Base-by-base conservation (phyloP, 2,329 filamentous ascomycete genomes). In the Talaromyces sp. region DNA sequence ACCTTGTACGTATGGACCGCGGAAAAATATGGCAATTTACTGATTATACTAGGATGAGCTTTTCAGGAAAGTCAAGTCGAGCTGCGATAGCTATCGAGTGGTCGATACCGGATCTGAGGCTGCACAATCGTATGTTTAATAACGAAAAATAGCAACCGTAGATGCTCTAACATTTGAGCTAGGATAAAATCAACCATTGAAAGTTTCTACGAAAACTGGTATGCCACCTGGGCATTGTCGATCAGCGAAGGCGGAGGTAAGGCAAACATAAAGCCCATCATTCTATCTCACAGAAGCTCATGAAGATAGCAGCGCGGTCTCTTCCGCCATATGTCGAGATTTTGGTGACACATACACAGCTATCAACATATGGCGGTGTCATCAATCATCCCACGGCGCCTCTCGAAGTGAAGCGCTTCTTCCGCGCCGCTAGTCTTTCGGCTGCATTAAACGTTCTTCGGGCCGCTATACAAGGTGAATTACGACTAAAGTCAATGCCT, bases 311-410 rank as follows among this genome's bases (percentile, higher is more conserved):
- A 71, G 64, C 65, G 44, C 60, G 54, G 6, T 64, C 62, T 1
- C 78, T 90, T 0, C 87, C 87, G 0, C 86, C 87, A 0, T 90
- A 90, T 56, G 87, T 90, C 22, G 87, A 90, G 53, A 90, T 90
- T 47, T 77, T 90, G 3, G 85, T 89, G 35, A 87, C 83, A 0
- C 87, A 90, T 60, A 90, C 87, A 1, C 82, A 86, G 22, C 75
- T 90, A 1, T 90, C 87, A n/a, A 87, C 87, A 13, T 90, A 90
- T 66, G 84, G 85, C 49, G 86, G 84, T 54, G 86, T 90, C 10
- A 87, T 90, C 64, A 90, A 90, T 60, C 86, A 90, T 55, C 85
- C 86, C 1, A 89, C 86, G 0, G 87, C 87, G 0, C 86, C 87
- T 0, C 74, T 85, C 1, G 85, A 88, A 65, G 87, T 89, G 0